These are phyloP conservation scores for Teunomyces kruisii DNA, from an alignment of 805 yeast genomes.

Conservation along the genomic window DNA sequence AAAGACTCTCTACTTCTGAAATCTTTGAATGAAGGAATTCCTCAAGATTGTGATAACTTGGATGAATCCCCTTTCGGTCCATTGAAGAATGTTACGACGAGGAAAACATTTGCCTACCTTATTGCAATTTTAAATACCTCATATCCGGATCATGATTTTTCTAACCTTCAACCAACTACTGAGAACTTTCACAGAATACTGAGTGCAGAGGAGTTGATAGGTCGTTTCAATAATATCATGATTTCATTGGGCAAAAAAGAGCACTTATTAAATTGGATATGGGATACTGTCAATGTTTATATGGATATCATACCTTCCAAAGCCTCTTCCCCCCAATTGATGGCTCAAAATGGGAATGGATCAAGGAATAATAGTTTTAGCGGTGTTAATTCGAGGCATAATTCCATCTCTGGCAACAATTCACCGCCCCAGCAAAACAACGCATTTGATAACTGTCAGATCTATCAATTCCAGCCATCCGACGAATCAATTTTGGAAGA, in stretches of 20 bases:
- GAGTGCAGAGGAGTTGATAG: slow-evolving; percentile 48
- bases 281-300: slow-evolving; percentile 85
- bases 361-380: slow-evolving; percentile 30
- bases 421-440: slow-evolving; percentile 5
- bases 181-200: slow-evolving; percentile 42
- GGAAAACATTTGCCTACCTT: slow-evolving; percentile 86
- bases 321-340: slow-evolving; percentile 21
- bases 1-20: slow-evolving; percentile 17
- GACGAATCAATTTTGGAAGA: slow-evolving; percentile 66
- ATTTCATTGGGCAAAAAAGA: slow-evolving; percentile 47
- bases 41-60: slow-evolving; percentile 17
- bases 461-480: slow-evolving; percentile 62
- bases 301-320: slow-evolving; percentile 58
- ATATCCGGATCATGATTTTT: slow-evolving; percentile 94
- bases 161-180: slow-evolving; percentile 80
- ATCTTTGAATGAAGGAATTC: slow-evolving; percentile 20
- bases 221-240: slow-evolving; percentile 75
- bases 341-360: slow-evolving; percentile 16
- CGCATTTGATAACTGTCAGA: slow-evolving; percentile 39
- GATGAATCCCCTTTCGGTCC: slow-evolving; percentile 87
- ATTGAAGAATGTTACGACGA: slow-evolving; percentile 75
- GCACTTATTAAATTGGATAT: slow-evolving; percentile 60
- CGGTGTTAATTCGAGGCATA: slow-evolving; percentile 1
- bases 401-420: not conserved
- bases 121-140: slow-evolving; percentile 89